Conservation (phyloP, 2,329 filamentous ascomycete genomes). For the Paecilomyces dactylethromorphus region DNA sequence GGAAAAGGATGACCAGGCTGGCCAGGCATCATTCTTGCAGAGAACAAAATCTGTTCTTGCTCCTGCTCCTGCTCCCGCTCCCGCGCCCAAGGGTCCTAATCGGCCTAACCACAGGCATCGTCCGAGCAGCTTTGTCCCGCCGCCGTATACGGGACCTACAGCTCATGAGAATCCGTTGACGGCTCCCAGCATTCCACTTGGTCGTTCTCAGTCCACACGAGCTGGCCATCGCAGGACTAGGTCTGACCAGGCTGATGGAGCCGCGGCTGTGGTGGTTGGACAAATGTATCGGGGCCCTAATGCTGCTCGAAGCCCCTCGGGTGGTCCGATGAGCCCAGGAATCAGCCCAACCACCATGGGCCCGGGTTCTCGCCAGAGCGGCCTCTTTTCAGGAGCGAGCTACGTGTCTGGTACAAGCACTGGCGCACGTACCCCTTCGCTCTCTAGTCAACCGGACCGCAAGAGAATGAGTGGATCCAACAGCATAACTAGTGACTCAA, state of each 20-base stretch:
- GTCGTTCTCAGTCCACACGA: conserved; percentile 34
- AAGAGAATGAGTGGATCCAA: conserved; percentile 62
- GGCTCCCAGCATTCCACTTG: conserved; percentile 42
- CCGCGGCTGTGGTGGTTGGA: conserved; percentile 67
- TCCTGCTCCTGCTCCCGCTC: neutral
- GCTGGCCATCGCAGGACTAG: conserved; percentile 41
- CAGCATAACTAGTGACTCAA: conserved; percentile 44
- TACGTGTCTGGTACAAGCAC: conserved; percentile 50
- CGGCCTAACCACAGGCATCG: conserved; percentile 38
- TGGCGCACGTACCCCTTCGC: conserved; percentile 46
- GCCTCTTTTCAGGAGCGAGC: conserved; percentile 32
- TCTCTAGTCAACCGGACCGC: conserved; percentile 41
- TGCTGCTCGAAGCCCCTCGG: conserved; percentile 28
- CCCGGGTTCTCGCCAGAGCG: conserved; percentile 33
- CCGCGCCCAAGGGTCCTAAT: conserved; percentile 4
- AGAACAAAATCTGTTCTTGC: conserved; percentile 55
- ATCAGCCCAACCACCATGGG: conserved; percentile 47
- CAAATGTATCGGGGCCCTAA: conserved; percentile 77
- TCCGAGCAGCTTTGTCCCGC: conserved; percentile 39
- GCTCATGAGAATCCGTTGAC: conserved; percentile 42
- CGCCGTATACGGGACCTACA: conserved; percentile 24
- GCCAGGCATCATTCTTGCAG: conserved; percentile 46
- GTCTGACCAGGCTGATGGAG: conserved; percentile 40
- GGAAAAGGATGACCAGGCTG: conserved; percentile 43
- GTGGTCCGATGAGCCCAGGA: conserved; percentile 48